Percentiles rank a stretch among this genome's conserved stretches.
phyloP scores from a whole-genome alignment of 2,329 filamentous ascomycete species.

The Nemania sp. region DNA sequence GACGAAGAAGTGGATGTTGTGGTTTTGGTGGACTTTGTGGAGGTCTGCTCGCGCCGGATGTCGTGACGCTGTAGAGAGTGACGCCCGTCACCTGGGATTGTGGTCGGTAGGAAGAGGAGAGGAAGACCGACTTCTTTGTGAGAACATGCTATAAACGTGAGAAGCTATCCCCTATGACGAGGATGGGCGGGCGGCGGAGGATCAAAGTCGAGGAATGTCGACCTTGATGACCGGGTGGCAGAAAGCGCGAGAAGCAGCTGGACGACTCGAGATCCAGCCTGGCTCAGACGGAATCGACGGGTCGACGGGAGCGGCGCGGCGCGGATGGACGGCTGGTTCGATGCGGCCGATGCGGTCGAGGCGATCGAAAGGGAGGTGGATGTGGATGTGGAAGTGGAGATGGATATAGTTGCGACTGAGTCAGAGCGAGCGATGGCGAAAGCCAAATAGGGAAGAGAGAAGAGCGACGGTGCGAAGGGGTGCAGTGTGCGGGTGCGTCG shows the following conservation, averaged over 20 bases:
- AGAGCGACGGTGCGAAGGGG: conserved; percentile 25
- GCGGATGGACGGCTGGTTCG: too few species aligned
- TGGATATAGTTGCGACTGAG: conserved; percentile 29
- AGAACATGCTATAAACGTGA: conserved; percentile 58
- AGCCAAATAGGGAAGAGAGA: conserved; percentile 40
- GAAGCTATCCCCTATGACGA: conserved; percentile 45
- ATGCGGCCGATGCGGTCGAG: neutral
- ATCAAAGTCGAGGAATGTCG: conserved; percentile 46
- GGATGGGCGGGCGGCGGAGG: conserved; percentile 35
- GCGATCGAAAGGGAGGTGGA: conserved; percentile 17
- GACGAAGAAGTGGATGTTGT: conserved; percentile 17
- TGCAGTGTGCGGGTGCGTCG: conserved; percentile 35
- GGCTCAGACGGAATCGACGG: conserved; percentile 23
- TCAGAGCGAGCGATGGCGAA: conserved; percentile 38
- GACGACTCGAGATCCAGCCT: conserved; percentile 45
- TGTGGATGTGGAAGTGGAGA: conserved; percentile 24
- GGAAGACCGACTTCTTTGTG: conserved; percentile 57
- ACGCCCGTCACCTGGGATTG: conserved; percentile 65
- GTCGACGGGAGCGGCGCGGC: too few species aligned
- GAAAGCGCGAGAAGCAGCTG: conserved; percentile 45
- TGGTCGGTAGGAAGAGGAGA: conserved; percentile 63
- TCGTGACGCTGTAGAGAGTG: conserved; percentile 53
- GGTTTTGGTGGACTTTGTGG: conserved; percentile 14
- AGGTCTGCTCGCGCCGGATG: conserved; percentile 47
- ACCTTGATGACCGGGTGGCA: conserved; percentile 41